Evolutionary conservation across 148 eudicot species (phyloP), one percentile per base, ranked within the genome.

Genomic region (Diospyros kaki): DNA sequence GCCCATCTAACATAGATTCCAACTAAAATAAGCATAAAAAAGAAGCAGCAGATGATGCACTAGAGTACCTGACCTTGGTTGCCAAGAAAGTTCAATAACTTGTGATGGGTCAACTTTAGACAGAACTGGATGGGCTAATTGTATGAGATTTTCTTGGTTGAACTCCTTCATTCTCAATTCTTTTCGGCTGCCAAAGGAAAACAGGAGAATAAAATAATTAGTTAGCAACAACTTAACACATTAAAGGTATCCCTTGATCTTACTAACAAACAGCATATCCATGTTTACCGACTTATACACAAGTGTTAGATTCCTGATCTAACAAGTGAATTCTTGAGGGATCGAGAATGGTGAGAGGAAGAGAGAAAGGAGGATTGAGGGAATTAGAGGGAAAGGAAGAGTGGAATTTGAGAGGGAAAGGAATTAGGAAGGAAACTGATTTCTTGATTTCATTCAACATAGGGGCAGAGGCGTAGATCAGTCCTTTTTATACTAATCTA

Each of bases 61-160:
- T 71, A 70, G 86, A 84, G 78, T 86, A 91, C 95, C 92, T 90
- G 90, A 94, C 98, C 98, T 94, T 92, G 98, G 98, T 80, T 73
- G 87, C 97, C 95, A 87, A 58, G 97, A 90, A 52, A 92, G 82
- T 69, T 89, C 89, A 68, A 82, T 76, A 77, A 90, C 93, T 75
- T 74, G 86, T 74, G 93, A 86, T 15, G 97, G 97, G 81, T 94
- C 82, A 68, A 90, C 42, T 71, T 69, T 74, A 46, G 76, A 81
- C 6, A 55, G 84, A 72, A 71, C 46, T 6, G 83, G 73, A 70
- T n/a, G 68, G 63, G 77, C 76, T 52, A 65, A 65, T 70, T 71
- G 84, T 76, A 81, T 75, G 68, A 76, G 6, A 72, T 43, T 56
- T 58, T 66, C 83, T 75, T 73, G 79, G 66, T 66, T 73, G 54